phyloP scores from a whole-genome alignment of 305 asterid genomes.

The Andrographis paniculata region DNA sequence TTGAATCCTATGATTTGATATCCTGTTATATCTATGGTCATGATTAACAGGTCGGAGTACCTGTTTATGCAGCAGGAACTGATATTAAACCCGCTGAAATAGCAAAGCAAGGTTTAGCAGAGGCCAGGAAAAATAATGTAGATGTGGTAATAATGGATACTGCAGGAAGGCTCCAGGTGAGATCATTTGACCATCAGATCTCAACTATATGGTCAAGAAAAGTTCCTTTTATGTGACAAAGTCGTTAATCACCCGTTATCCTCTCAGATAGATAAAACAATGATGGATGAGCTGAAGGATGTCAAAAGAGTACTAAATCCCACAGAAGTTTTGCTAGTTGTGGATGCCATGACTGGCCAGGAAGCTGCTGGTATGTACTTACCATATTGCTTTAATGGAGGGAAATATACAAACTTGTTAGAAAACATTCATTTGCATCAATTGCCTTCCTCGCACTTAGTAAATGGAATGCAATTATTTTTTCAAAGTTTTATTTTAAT shows the following conservation, averaged over 20 bases:
- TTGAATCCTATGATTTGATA: no score
- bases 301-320: constrained; percentile 80
- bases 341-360: constrained; percentile 99
- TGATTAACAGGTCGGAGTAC: constrained; percentile 92
- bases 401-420: no score
- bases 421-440: no score
- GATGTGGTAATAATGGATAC: constrained; percentile 99
- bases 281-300: constrained; percentile 97
- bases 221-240: constrained; percentile 12
- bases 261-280: constrained; percentile 77
- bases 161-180: constrained; percentile 98
- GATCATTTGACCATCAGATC: constrained; percentile 17
- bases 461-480: no score
- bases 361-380: constrained; percentile 87
- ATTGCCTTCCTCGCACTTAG: no score
- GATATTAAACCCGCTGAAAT: constrained; percentile 85
- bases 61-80: constrained; percentile 90
- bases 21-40: no score
- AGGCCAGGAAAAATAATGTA: constrained; percentile 72
- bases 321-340: constrained; percentile 92
- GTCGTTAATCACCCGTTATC: constrained; percentile 7
- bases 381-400: constrained; percentile 13
- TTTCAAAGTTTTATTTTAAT: no score
- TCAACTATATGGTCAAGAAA: constrained; percentile 11
- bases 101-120: constrained; percentile 84